Conservation (phyloP, 768 basidiomycete genomes). For the Tylopilus cervinicoccineus region DNA sequence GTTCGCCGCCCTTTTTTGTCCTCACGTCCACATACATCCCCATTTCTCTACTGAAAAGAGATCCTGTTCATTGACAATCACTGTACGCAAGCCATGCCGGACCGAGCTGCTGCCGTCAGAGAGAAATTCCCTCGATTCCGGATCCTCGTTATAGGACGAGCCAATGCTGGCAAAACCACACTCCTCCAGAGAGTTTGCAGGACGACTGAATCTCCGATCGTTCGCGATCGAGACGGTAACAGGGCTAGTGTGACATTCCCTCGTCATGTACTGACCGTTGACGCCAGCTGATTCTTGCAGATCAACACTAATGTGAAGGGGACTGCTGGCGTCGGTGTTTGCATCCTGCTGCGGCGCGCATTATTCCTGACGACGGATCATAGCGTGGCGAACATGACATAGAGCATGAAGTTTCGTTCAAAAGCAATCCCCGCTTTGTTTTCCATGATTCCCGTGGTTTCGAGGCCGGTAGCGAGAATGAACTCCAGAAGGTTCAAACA, state of each 20-base stretch:
- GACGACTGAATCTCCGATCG: conserved; percentile 30
- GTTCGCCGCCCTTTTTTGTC: too few relatives aligned
- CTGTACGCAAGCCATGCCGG: neutral
- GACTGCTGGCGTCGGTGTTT: neutral
- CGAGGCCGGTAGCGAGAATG: too few relatives aligned
- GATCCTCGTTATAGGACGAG: conserved; percentile 39
- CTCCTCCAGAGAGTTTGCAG: conserved; percentile 37
- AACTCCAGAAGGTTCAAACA: too few relatives aligned
- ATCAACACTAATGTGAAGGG: neutral
- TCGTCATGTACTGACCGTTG: neutral
- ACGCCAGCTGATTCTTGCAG: neutral
- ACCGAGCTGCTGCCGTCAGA: neutral
- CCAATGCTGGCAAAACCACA: conserved; percentile 41
- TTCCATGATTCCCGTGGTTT: conserved; percentile 34
- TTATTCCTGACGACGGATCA: neutral
- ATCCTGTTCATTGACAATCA: neutral
- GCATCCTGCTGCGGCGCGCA: neutral
- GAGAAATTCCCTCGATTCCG: conserved; percentile 26
- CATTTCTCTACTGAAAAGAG: too few relatives aligned
- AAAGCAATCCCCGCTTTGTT: conserved; percentile 31
- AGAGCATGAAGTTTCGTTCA: conserved; percentile 16
- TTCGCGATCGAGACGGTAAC: conserved; percentile 20
- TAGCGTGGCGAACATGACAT: conserved; percentile 11
- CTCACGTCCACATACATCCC: too few relatives aligned
- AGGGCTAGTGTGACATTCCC: conserved; percentile 5